phyloP scores from a whole-genome alignment of 805 yeast genomes.

The Pichia rugopelliculosa region DNA sequence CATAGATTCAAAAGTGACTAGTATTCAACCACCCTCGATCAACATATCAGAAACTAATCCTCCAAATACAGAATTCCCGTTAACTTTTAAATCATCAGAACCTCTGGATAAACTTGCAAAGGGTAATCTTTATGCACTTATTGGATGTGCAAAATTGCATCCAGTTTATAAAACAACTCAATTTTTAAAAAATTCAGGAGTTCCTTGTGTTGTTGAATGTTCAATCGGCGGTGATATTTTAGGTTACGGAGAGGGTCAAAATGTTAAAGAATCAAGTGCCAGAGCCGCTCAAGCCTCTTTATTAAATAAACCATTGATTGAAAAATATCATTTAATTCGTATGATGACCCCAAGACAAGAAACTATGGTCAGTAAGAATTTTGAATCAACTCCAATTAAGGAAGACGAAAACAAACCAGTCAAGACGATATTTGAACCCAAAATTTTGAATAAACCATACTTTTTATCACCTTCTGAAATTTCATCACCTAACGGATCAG shows the following conservation, averaged over 20 bases:
- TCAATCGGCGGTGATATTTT: constrained; percentile 55
- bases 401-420: not conserved
- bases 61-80: constrained; percentile 17
- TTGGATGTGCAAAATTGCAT: constrained; percentile 66
- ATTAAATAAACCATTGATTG: constrained; percentile 47
- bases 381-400: not conserved
- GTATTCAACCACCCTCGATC: not conserved
- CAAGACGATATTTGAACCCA: not conserved
- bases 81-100: constrained; percentile 11
- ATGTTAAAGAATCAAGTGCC: constrained; percentile 68
- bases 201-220: constrained; percentile 39
- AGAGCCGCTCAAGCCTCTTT: constrained; percentile 83
- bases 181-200: constrained; percentile 26
- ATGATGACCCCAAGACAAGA: constrained; percentile 41
- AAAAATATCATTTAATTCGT: constrained; percentile 54
- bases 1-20: not conserved
- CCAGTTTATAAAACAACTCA: constrained; percentile 47
- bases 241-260: constrained; percentile 67
- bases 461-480: constrained; percentile 1
- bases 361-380: constrained; percentile 10
- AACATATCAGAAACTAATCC: not conserved
- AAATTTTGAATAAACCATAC: constrained; percentile 1
- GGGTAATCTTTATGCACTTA: constrained; percentile 63
- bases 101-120: constrained; percentile 63
- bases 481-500: not conserved